Evolutionary conservation across 2,329 filamentous ascomycete genomes (phyloP).

Genomic region (Botrytis aclada): DNA sequence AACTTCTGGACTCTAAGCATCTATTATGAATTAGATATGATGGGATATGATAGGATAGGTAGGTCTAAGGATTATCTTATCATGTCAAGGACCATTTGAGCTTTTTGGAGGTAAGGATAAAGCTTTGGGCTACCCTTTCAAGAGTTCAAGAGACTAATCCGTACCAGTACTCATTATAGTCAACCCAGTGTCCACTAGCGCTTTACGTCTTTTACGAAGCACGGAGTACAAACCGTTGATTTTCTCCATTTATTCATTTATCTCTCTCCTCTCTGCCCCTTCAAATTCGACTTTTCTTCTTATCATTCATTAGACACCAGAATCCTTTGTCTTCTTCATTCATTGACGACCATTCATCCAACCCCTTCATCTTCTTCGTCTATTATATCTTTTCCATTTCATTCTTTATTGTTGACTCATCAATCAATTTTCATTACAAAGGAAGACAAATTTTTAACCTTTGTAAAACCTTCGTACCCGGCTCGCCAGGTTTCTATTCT

Average conservation of each 20-base stretch:
- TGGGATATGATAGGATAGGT: background rate
- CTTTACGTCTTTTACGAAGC: background rate
- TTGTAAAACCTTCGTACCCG: background rate
- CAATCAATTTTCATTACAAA: background rate
- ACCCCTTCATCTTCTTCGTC: conserved; percentile 4
- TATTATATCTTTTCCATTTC: background rate
- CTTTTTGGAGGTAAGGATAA: background rate
- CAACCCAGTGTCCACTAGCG: background rate
- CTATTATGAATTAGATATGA: background rate
- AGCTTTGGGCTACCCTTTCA: conserved; percentile 11
- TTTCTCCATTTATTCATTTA: conserved; percentile 7
- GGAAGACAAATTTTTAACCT: background rate
- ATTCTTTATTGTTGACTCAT: conserved; percentile 14
- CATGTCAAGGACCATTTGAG: background rate
- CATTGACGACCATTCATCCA: background rate
- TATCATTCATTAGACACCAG: background rate
- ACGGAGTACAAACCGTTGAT: background rate
- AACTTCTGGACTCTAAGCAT: background rate
- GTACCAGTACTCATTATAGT: background rate
- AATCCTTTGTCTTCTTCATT: conserved; percentile 6
- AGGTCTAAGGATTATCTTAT: background rate
- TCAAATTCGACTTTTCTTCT: background rate
- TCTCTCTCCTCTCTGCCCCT: background rate
- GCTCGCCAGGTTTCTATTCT: background rate
- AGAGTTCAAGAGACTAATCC: conserved; percentile 1